These are phyloP conservation scores for Talaromyces liani DNA, from an alignment of 495 filamentous ascomycete genomes.

Conservation along the genomic window DNA sequence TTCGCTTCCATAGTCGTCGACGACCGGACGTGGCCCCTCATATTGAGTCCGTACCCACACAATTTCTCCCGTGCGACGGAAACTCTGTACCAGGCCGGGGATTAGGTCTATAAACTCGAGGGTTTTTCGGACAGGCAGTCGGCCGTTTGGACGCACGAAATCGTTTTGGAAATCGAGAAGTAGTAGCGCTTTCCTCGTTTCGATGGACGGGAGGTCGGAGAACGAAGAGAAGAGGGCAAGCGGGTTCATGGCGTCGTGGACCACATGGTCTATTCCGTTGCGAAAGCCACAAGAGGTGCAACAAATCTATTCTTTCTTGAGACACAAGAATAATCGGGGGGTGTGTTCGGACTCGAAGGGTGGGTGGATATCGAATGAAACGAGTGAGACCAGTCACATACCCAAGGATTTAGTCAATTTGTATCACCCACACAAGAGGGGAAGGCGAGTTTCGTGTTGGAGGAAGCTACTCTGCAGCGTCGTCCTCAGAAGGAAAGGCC, in stretches of 20 bases:
- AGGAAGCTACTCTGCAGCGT: neutral
- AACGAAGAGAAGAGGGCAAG: slow-evolving; percentile 23
- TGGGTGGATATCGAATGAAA: neutral
- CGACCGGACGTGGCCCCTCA: slow-evolving; percentile 48
- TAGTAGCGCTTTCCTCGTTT: slow-evolving; percentile 76
- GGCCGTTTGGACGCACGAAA: slow-evolving; percentile 65
- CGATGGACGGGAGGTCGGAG: slow-evolving; percentile 40
- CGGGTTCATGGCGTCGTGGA: slow-evolving; percentile 7
- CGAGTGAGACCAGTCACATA: neutral
- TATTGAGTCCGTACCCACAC: slow-evolving; percentile 83
- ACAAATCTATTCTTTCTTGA: neutral
- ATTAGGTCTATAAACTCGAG: slow-evolving; percentile 62
- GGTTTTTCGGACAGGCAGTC: slow-evolving; percentile 57
- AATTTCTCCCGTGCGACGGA: slow-evolving; percentile 72
- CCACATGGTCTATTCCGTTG: slow-evolving; percentile 1
- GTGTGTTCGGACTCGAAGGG: neutral
- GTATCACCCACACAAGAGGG: neutral
- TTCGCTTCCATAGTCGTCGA: slow-evolving; percentile 34
- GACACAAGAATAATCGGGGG: neutral
- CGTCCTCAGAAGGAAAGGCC: neutral
- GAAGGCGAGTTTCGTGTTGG: neutral
- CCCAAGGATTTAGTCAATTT: neutral
- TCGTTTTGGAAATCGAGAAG: slow-evolving; percentile 90
- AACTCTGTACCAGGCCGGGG: slow-evolving; percentile 57
- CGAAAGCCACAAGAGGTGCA: neutral